Percentiles rank a stretch among this genome's conserved stretches.
These are phyloP conservation scores for Epichloe baconii DNA, from an alignment of 2,329 filamentous ascomycete species.

Conservation along the genomic window DNA sequence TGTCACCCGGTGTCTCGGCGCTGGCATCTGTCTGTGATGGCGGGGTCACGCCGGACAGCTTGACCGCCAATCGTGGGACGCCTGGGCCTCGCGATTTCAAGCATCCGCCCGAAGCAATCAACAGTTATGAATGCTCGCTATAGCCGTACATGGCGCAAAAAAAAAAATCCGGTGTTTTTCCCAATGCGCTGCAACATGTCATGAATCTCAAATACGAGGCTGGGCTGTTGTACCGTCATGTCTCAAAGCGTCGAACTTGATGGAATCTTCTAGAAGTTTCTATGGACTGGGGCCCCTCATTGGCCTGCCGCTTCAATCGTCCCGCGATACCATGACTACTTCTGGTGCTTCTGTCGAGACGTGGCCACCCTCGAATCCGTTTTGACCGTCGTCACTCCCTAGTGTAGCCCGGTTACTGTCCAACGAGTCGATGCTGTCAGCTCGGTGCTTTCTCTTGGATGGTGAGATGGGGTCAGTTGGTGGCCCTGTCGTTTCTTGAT, in stretches of 20 bases:
- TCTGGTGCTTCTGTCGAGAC: constrained; percentile 2
- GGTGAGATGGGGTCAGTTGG: constrained; percentile 29
- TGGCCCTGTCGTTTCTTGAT: constrained; percentile 17
- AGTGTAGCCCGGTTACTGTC: constrained; percentile 31
- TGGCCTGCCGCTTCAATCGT: constrained; percentile 3
- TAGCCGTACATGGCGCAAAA: no score
- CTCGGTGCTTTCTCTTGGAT: constrained; percentile 32
- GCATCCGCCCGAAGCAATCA: no score
- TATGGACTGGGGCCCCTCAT: background rate
- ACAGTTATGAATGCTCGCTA: no score
- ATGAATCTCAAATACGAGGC: background rate
- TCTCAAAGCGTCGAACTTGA: background rate
- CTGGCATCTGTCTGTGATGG: no score
- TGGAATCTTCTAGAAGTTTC: constrained; percentile 23
- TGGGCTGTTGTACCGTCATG: background rate
- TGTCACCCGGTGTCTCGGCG: no score
- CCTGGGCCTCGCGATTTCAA: no score
- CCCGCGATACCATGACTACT: constrained; percentile 1
- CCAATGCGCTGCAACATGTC: background rate
- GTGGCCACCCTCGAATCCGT: constrained; percentile 16
- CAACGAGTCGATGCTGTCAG: constrained; percentile 33
- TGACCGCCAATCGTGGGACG: no score
- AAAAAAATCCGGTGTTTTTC: no score
- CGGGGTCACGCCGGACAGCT: no score
- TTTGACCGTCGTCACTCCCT: constrained; percentile 24